A percentile compares a stretch with the other conserved stretches of the same genome.
Conservation (phyloP, 2,329 filamentous ascomycete species). For the Phialophora verrucosa region DNA sequence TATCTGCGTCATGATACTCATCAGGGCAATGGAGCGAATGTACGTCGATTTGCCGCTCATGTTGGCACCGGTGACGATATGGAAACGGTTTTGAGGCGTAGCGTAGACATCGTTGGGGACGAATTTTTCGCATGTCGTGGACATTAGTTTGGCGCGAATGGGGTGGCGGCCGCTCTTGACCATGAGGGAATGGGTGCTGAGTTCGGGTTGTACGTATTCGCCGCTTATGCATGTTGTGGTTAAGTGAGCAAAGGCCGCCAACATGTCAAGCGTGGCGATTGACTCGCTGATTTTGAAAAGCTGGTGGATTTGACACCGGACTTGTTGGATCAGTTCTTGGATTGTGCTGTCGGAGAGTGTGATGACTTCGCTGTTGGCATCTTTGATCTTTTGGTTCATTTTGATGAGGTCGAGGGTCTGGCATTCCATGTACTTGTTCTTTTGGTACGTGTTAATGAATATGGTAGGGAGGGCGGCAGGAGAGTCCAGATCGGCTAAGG, state of each 20-base stretch:
- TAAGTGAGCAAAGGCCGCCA: conserved; percentile 75
- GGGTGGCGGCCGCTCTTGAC: conserved; percentile 79
- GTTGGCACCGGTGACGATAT: conserved; percentile 94
- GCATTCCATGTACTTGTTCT: conserved; percentile 80
- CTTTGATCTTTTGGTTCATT: conserved; percentile 74
- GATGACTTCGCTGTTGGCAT: conserved; percentile 83
- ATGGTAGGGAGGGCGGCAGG: conserved; percentile 65
- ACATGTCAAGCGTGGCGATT: conserved; percentile 85
- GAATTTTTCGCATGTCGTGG: conserved; percentile 66
- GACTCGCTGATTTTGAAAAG: conserved; percentile 87
- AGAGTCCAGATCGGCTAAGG: conserved; percentile 64
- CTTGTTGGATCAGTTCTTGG: conserved; percentile 70
- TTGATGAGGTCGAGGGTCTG: conserved; percentile 86
- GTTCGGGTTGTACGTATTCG: conserved; percentile 69
- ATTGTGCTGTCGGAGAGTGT: conserved; percentile 80
- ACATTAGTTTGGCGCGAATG: conserved; percentile 70
- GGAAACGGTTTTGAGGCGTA: conserved; percentile 78
- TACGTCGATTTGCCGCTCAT: conserved; percentile 99
- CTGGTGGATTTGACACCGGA: conserved; percentile 72
- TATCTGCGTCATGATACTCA: conserved; percentile 92
- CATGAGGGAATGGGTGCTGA: conserved; percentile 68
- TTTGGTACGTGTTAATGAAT: conserved; percentile 77
- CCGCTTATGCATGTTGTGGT: conserved; percentile 64
- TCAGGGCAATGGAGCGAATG: conserved; percentile 80
- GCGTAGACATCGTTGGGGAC: conserved; percentile 92